Percentiles rank a stretch among this genome's conserved stretches.
phyloP scores from a whole-genome alignment of 2,329 filamentous ascomycete genomes.

The Alternaria panax region DNA sequence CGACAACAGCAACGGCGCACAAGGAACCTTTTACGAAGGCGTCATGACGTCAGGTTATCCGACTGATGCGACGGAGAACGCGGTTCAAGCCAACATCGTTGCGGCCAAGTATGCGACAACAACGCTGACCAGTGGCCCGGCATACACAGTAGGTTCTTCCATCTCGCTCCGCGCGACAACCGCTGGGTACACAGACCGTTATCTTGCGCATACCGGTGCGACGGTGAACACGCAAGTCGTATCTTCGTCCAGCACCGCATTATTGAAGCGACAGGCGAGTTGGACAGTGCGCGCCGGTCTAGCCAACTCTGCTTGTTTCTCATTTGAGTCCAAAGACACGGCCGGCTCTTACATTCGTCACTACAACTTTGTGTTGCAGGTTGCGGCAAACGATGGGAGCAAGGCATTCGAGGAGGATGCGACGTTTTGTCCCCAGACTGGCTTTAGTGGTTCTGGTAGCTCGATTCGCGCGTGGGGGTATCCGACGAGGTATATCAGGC shows the following conservation, averaged over 20 bases:
- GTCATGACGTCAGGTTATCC: slow-evolving; percentile 70
- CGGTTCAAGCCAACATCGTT: slow-evolving; percentile 67
- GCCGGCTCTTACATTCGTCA: slow-evolving; percentile 68
- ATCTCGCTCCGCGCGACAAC: slow-evolving; percentile 66
- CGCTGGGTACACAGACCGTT: slow-evolving; percentile 61
- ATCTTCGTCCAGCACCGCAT: slow-evolving; percentile 58
- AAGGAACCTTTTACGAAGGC: slow-evolving; percentile 72
- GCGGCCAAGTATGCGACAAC: slow-evolving; percentile 63
- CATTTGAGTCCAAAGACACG: slow-evolving; percentile 67
- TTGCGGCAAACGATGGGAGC: slow-evolving; percentile 61
- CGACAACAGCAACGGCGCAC: slow-evolving; percentile 66
- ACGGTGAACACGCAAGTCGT: slow-evolving; percentile 65
- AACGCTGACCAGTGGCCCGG: slow-evolving; percentile 59
- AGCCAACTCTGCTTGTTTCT: slow-evolving; percentile 64
- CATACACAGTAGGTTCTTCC: slow-evolving; percentile 58
- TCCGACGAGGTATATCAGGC: slow-evolving; percentile 66
- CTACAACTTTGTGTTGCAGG: slow-evolving; percentile 59
- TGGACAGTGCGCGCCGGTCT: slow-evolving; percentile 67
- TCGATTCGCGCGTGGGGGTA: slow-evolving; percentile 67
- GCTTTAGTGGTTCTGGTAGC: slow-evolving; percentile 60
- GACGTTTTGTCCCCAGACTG: slow-evolving; percentile 66
- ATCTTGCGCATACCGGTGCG: slow-evolving; percentile 61
- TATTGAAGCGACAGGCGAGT: slow-evolving; percentile 62
- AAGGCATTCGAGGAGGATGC: slow-evolving; percentile 68
- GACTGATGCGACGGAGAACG: slow-evolving; percentile 64